A percentile compares a stretch with the other conserved stretches of the same genome.
These are phyloP conservation scores for Populus hybrid DNA, from an alignment of 441 rosid species.

Conservation along the genomic window DNA sequence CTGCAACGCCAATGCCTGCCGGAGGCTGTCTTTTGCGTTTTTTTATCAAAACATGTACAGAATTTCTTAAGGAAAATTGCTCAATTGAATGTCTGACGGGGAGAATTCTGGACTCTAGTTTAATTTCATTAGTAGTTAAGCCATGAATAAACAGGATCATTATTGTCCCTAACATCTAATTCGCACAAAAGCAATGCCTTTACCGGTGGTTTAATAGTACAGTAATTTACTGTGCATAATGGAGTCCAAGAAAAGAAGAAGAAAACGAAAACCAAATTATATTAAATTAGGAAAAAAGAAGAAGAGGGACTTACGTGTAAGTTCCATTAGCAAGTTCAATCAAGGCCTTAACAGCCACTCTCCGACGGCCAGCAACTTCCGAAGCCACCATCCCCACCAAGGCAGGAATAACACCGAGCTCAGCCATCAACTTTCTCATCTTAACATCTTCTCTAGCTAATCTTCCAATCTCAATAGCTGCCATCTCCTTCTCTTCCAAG, in stretches of 20 bases:
- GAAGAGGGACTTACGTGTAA: slow-evolving; percentile 51
- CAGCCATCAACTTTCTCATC: slow-evolving; percentile 63
- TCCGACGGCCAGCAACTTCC: slow-evolving; percentile 35
- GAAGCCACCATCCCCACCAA: slow-evolving; percentile 68
- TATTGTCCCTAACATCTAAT: neutral
- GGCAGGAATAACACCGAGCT: slow-evolving; percentile 76
- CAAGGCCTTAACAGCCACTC: slow-evolving; percentile 64
- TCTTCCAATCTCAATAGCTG: slow-evolving; percentile 59
- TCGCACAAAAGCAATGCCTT: neutral
- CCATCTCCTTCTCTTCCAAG: slow-evolving; percentile 64
- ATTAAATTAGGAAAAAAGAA: neutral
- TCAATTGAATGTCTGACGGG: neutral
- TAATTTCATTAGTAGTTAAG: neutral
- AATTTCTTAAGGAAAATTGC: too few species aligned
- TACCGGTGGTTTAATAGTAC: neutral
- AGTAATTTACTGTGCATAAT: neutral
- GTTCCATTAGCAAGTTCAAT: slow-evolving; percentile 77
- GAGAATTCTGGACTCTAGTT: neutral
- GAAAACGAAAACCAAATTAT: neutral
- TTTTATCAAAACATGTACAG: neutral
- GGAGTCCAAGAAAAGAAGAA: too few species aligned
- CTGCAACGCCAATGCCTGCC: neutral
- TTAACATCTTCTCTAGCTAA: slow-evolving; percentile 56
- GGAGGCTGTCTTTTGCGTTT: neutral
- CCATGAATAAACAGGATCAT: neutral